Evolutionary conservation across 2,329 filamentous ascomycete species (phyloP), one percentile per base, ranked within the genome.

Genomic region (Magnaporthiopsis incrustans): DNA sequence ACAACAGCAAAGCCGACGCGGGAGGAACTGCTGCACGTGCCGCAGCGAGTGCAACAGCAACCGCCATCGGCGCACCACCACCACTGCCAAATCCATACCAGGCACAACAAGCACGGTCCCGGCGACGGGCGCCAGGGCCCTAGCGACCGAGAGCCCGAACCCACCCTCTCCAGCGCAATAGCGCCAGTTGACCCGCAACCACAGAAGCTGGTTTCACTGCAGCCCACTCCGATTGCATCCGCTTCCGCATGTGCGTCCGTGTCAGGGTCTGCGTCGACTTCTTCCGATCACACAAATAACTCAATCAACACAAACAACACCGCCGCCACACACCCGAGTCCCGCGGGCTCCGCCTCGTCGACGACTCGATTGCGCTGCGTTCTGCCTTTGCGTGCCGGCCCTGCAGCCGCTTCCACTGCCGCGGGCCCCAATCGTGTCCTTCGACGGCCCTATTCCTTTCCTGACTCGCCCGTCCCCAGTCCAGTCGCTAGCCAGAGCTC

Each of bases 361-460:
- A 50, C 38, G 38, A 50, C 38, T 50, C 65, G 57, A 65, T 57
- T 65, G 65, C 70, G 64, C 38, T 50, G 4, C 38, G 7, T 22
- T 50, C 7, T 50, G 15, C 38, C 38, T 22, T 22, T 18, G 38
- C 38, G 38, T 22, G 15, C 38, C 15, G 38, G 22, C 15, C 15
- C 38, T 50, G 4, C 30, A 4, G 38, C 38, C 38, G 18, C 38
- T 11, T 18, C 38, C 5, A 50, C 38, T 10, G 38, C 22, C 8
- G 38, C 38, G 15, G 22, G 5, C 8, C 38, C 38, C 38, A 50
- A 69, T 64, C 67, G 70, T 63, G 69, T 73, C 44, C 73, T 50
- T 50, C 38, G 73, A 62, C 75, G 74, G 66, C 76, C 76, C 53
- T 73, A 77, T 32, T 73, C 76, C 61, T 78, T 78, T 62, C 72